Base-by-base conservation (phyloP, 2,329 filamentous ascomycete species). In the Sporothrix brunneoviolacea region DNA sequence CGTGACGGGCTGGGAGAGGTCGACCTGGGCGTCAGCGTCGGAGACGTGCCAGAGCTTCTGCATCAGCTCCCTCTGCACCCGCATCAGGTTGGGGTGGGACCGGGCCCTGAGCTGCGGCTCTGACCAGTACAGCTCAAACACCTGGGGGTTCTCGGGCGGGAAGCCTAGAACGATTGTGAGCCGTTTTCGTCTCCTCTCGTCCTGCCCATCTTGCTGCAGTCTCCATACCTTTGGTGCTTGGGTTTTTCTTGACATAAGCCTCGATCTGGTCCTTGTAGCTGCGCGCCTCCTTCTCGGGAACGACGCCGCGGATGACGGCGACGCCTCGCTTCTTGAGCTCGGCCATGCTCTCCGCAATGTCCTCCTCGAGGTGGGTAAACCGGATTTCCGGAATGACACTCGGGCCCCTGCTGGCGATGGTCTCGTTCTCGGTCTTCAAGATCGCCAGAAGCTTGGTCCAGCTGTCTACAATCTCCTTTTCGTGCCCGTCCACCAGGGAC, bases 101-200 rank as follows among this genome's bases (percentile, higher is more conserved):
- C 86, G 76, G 4, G 84, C 85, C 55, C 77, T 75, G 39, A 86
- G 69, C 62, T 91, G 86, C 1, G 83, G 71, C 2, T 74, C 72
- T 0, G 83, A 84, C 85, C 85, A 90, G 66, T 90, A 90, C 1
- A 90, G 69, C 63, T 89, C 86, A 60, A 80, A 88, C 5, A 90
- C 54, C 33, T 47, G 52, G 6, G 56, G 84, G 37, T 82, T 74
- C 40, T 83, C 69, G 0, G 74, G 65, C 0, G 84, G 86, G 55
- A 87, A 90, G 3, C 80, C 84, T 76, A 35, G 22, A n/a, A n/a
- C n/a, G n/a, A n/a, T n/a, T n/a, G n/a, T n/a, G n/a, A n/a, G n/a
- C n/a, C n/a, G n/a, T n/a, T n/a, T n/a, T n/a, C n/a, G n/a, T n/a
- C n/a, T n/a, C n/a, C n/a, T n/a, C n/a, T n/a, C n/a, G n/a, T n/a